A percentile compares a stretch with the other conserved stretches of the same genome.
Conservation (phyloP, 257 asterid genomes). For the Solanum stenotomum region DNA sequence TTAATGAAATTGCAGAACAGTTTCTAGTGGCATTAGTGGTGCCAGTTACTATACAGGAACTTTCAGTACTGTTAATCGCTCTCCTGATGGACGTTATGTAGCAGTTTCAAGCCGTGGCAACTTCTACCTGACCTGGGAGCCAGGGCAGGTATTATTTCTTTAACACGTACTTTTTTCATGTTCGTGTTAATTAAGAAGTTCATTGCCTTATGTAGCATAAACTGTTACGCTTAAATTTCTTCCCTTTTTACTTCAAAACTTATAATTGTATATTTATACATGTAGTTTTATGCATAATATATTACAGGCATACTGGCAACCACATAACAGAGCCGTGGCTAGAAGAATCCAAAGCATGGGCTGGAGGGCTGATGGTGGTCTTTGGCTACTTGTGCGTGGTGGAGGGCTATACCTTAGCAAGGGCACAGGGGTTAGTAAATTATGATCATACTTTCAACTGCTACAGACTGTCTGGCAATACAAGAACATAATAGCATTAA, state of each 20-base stretch:
- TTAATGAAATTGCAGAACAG: constrained; percentile 79
- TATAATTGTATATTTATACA: neutral
- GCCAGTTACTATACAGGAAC: constrained; percentile 99
- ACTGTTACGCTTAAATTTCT: neutral
- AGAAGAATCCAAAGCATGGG: constrained; percentile 98
- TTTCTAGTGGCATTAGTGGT: constrained; percentile 98
- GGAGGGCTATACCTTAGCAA: constrained; percentile 97
- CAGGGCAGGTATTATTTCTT: constrained; percentile 76
- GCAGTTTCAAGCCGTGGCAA: constrained; percentile 99
- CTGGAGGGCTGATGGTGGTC: constrained; percentile 99
- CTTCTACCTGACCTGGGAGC: constrained; percentile 98
- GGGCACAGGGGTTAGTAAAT: constrained; percentile 76
- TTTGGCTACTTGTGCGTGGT: constrained; percentile 97
- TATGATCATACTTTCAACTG: neutral
- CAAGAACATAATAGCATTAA: neutral
- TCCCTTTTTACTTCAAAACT: neutral
- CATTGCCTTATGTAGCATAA: neutral
- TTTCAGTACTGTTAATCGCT: constrained; percentile 81
- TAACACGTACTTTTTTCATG: neutral
- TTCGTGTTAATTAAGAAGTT: neutral
- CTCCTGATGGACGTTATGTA: constrained; percentile 92
- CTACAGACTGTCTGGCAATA: neutral
- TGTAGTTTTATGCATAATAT: neutral
- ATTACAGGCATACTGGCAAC: constrained; percentile 90
- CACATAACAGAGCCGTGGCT: constrained; percentile 91